Evolutionary conservation across 345 rosid genomes (phyloP), one percentile per base, ranked within the genome.

Genomic region (Boechera retrofracta): DNA sequence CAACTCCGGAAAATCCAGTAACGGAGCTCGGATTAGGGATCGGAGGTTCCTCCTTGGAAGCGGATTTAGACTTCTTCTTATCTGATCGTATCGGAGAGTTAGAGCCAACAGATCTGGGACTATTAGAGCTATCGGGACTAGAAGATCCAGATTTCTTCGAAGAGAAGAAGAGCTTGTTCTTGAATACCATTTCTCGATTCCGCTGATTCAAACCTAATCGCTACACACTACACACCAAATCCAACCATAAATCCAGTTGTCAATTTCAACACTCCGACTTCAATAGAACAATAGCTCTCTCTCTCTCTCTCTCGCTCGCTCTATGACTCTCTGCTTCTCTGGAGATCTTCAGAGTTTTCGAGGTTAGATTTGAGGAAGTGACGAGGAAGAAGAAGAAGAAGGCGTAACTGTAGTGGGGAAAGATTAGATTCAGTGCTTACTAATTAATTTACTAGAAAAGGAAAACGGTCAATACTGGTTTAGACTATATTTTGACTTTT

Each of bases 81-180:
- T 87, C 93, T 80, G 93, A 91, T 89, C 92, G 87, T 86, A 75
- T 84, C 56, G 98, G 97, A 42, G 99, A 96, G 79, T 87, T 85
- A 65, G 98, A 93, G 71, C 95, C 91, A 45, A 82, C 59, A 38
- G 98, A 93, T 88, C 95, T 88, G 56, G 97, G 96, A 71, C 97
- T 89, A 82, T 81, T 94, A 71, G 97, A 91, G 77, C 89, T 92
- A 62, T 91, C 97, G 4, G 96, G 94, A 69, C 93, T 86, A 7
- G 97, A 88, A 41, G 99, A 74, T 70, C 86, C 94, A 2, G 99
- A 93, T 76, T 93, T 93, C 89, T 87, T 91, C 10, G 97, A 92
- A 3, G 96, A 92, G 81, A 94, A 88, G 85, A 96, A 94, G 38
- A 91, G 89, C 76, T 91, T 91, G 86, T 89, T 94, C 86, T 91